phyloP scores from a whole-genome alignment of 2,329 filamentous ascomycete species.

The Stenocarpella maydis region DNA sequence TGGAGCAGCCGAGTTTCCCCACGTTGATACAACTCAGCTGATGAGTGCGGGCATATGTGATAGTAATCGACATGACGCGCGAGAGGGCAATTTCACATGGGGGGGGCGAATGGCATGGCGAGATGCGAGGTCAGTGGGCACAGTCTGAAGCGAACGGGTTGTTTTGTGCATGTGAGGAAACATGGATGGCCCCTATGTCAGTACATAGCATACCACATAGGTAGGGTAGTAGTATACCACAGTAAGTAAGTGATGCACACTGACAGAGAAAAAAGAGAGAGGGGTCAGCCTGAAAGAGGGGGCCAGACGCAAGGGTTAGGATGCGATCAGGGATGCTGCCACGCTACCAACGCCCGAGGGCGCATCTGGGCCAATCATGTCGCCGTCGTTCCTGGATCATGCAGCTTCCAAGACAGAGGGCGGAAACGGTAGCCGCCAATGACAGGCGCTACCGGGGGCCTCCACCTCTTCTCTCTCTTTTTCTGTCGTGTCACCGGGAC shows the following conservation, averaged over 20 bases:
- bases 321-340: conserved; percentile 19
- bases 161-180: conserved; percentile 13
- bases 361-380: conserved; percentile 17
- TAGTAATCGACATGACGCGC: neutral
- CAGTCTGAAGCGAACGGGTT: conserved; percentile 15
- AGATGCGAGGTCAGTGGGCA: conserved; percentile 19
- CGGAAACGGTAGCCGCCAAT: conserved; percentile 26
- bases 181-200: neutral
- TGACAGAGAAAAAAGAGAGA: no score
- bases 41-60: neutral
- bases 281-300: no score
- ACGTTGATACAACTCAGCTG: neutral
- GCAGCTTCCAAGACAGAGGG: conserved; percentile 17
- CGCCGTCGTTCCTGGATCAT: conserved; percentile 9
- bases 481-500: neutral
- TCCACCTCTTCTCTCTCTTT: neutral
- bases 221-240: no score
- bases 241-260: no score
- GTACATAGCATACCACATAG: no score
- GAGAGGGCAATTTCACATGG: neutral
- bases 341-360: conserved; percentile 20
- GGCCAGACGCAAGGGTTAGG: neutral
- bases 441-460: conserved; percentile 10
- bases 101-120: conserved; percentile 17
- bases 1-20: neutral